These are phyloP conservation scores for Alternaria alternata DNA, from an alignment of 2,329 filamentous ascomycete genomes.

Conservation along the genomic window DNA sequence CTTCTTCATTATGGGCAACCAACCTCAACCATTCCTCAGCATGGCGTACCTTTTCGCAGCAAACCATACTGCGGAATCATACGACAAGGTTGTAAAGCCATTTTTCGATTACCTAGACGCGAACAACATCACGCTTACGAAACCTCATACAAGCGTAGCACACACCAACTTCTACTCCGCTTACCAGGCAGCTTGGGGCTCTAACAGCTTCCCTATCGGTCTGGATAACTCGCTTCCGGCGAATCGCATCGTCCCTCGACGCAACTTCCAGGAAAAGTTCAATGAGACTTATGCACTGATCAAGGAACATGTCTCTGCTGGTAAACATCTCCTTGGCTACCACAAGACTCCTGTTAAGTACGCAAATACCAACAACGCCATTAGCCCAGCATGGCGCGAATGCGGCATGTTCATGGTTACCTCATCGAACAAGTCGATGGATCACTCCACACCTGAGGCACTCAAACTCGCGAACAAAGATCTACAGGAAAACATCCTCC, in stretches of 20 bases:
- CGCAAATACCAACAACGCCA: conserved; percentile 30
- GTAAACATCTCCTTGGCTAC: conserved; percentile 22
- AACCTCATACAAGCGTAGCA: conserved; percentile 29
- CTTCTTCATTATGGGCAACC: conserved; percentile 28
- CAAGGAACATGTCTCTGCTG: conserved; percentile 23
- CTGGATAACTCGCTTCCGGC: conserved; percentile 28
- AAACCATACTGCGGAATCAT: conserved; percentile 22
- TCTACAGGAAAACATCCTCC: conserved; percentile 19
- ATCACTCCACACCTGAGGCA: conserved; percentile 22
- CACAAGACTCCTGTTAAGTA: conserved; percentile 24
- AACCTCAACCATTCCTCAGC: conserved; percentile 12
- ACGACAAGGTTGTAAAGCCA: conserved; percentile 19
- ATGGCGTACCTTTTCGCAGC: conserved; percentile 30
- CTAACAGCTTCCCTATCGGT: conserved; percentile 28
- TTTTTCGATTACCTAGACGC: conserved; percentile 20
- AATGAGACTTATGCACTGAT: conserved; percentile 53
- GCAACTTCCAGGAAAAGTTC: conserved; percentile 36
- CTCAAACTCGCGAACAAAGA: conserved; percentile 12
- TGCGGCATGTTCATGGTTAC: conserved; percentile 23
- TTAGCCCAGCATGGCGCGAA: conserved; percentile 29
- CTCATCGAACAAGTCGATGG: conserved; percentile 7
- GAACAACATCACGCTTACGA: conserved; percentile 31
- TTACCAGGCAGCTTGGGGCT: conserved; percentile 32
- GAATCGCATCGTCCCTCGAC: conserved; percentile 40
- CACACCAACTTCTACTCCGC: conserved; percentile 26